Evolutionary conservation across 208 protist genomes (phyloP), one percentile per base, ranked within the genome.

Genomic region (Acanthamoeba healyi): DNA sequence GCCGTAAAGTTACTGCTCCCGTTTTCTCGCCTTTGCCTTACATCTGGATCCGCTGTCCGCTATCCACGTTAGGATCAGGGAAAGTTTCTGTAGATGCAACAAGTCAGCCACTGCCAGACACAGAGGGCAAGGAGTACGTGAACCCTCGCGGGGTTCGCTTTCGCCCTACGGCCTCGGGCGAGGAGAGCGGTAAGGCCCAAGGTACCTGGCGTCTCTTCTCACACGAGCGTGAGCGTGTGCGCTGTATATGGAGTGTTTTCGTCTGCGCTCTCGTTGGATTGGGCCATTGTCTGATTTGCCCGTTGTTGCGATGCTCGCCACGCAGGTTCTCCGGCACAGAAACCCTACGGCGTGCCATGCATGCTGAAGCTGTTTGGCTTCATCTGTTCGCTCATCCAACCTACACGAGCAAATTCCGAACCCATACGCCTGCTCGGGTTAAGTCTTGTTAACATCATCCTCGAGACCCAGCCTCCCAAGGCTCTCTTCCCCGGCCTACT

Each of bases 81-180:
- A 86, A 86, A 86, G 44, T 46, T 12, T 46, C n/a, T 51, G 9
- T 24, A 44, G 77, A 38, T 7, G 77, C 19, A 86, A 6, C 32
- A 34, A 6, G n/a, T 6, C 12, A 6, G 10, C 32, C 7, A 40
- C 12, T 19, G 7, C 17, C 65, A 86, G 40, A 38, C 7, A 26
- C n/a, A 26, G 86, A 72, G 34, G 86, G 34, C 26, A 92, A 74
- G 32, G 86, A 92, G 61, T 92, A 74, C 61, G 32, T 92, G 10
- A 92, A 92, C 32, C 86, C 86, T 10, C 86, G 86, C 5, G 86
- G 86, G 14, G 58, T 92, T 51, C 86, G 86, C 17, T 92, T 92
- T 36, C 79, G 79, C n/a, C 86, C 54, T 7, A 92, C 19, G 0
- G 36, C 67, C 67, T 34, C 56, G 24, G 24, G 32, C 67, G 86